Conservation (phyloP, 2,329 filamentous ascomycete genomes). For the Paecilomyces niveus region DNA sequence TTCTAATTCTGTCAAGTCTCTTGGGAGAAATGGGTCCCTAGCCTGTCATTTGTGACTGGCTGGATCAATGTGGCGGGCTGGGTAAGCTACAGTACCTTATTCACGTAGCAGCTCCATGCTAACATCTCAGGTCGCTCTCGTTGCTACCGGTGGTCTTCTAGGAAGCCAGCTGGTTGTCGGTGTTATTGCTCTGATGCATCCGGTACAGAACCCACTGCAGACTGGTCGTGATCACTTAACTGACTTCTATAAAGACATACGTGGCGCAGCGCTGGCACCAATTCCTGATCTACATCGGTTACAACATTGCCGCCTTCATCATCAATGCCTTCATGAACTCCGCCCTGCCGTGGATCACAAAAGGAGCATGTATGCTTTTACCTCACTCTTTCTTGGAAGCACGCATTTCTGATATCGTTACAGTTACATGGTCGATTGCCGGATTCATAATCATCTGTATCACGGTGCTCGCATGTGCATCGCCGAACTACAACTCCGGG, state of each 20-base stretch:
- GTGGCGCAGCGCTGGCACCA: constrained; percentile 59
- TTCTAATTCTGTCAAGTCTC: constrained; percentile 34
- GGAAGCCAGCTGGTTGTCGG: constrained; percentile 61
- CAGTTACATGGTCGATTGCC: constrained; percentile 59
- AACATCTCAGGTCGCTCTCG: constrained; percentile 44
- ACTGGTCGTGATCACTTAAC: not conserved
- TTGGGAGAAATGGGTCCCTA: constrained; percentile 53
- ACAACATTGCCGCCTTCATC: constrained; percentile 53
- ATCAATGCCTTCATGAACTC: constrained; percentile 60
- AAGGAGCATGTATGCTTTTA: constrained; percentile 47
- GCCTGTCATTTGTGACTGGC: constrained; percentile 63
- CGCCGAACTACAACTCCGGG: constrained; percentile 58
- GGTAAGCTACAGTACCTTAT: constrained; percentile 35
- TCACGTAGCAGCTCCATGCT: constrained; percentile 5
- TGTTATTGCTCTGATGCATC: constrained; percentile 55
- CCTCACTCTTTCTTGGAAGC: not conserved
- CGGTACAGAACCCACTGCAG: constrained; percentile 21
- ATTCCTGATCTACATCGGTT: constrained; percentile 64
- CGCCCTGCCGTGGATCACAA: constrained; percentile 58
- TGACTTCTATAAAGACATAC: constrained; percentile 32
- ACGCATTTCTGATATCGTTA: constrained; percentile 1
- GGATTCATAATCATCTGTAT: constrained; percentile 66
- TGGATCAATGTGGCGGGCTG: constrained; percentile 65
- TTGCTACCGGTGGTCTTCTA: constrained; percentile 61
- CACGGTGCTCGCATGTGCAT: constrained; percentile 58